Evolutionary conservation across 2,329 filamentous ascomycete genomes (phyloP), one percentile per base, ranked within the genome.

Genomic region (Cladobotryum protrusum): DNA sequence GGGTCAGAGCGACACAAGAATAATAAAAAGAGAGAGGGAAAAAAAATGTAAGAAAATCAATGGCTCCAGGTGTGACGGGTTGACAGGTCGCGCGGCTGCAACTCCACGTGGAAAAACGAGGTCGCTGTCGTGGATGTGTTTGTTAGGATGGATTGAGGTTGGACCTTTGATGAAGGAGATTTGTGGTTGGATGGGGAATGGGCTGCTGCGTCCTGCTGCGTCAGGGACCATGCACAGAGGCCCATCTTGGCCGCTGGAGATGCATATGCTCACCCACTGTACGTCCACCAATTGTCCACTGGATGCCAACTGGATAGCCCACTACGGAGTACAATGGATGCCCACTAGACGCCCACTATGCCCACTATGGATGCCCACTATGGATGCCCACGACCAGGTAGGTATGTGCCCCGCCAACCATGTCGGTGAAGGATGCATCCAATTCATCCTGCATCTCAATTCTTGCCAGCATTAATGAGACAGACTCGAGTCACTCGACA

Each of bases 371-470:
- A 6, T 6, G n/a, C n/a, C n/a, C 24, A 6, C 24, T 8, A 29
- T 29, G 24, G 24, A 29, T 29, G 24, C 24, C 24, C 24, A 29
- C 24, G 11, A 24, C 24, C 6, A 9, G 2, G 24, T 8, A 29
- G 7, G 6, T 9, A 29, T 29, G 48, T 29, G 48, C 39, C 48
- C 48, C 48, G 43, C 49, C 46, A 52, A 49, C 46, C 49, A 52
- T 52, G 49, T 52, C 49, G 49, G 49, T 52, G 49, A 52, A 42
- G 44, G 39, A 35, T 51, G 49, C 43, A 48, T 15, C 24, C 24
- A 6, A 29, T 29, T 29, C 24, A 29, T 29, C 24, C 24, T 9
- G 24, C 24, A 29, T 29, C 24, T 29, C 24, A 18, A 39, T 39
- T 39, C 13, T 15, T 39, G 36, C 36, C 36, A n/a, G 36, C 35